These are phyloP conservation scores for Lyophyllum shimeji DNA, from an alignment of 768 basidiomycete species.

Conservation along the genomic window DNA sequence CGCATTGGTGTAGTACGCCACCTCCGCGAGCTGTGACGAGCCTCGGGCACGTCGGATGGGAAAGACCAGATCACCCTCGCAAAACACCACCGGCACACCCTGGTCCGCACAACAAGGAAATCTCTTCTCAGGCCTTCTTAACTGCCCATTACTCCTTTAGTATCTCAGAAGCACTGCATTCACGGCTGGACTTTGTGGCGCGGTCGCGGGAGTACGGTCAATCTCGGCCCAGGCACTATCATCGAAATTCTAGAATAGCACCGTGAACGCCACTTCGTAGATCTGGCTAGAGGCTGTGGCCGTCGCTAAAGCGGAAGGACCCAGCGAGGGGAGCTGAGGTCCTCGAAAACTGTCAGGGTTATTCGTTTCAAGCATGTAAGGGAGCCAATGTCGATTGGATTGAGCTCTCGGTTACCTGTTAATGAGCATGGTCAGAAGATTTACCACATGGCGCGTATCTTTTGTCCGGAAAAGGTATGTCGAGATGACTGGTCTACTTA, in stretches of 20 bases:
- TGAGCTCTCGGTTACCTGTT: too few relatives aligned
- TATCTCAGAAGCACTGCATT: slow-evolving; percentile 2
- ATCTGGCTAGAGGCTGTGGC: background rate
- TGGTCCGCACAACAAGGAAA: background rate
- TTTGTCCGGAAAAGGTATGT: background rate
- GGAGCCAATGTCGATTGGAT: background rate
- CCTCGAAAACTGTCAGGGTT: slow-evolving; percentile 2
- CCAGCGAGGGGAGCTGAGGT: slow-evolving; percentile 6
- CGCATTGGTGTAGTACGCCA: too few relatives aligned
- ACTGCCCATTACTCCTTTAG: slow-evolving; percentile 1
- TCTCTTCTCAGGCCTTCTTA: background rate
- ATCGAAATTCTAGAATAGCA: slow-evolving; percentile 3
- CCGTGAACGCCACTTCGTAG: slow-evolving; percentile 2
- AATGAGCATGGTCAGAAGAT: background rate
- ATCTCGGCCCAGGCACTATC: slow-evolving; percentile 5
- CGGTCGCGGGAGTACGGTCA: background rate
- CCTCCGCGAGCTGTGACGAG: background rate
- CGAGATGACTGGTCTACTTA: background rate
- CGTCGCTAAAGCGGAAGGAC: background rate
- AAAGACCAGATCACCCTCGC: background rate
- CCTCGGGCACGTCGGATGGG: background rate
- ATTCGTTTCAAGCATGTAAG: slow-evolving; percentile 1
- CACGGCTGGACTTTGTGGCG: background rate
- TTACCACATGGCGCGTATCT: background rate
- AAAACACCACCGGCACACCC: background rate